A percentile compares a stretch with the other conserved stretches of the same genome.
phyloP scores from a whole-genome alignment of 805 yeast species.

The Lachancea sp. region DNA sequence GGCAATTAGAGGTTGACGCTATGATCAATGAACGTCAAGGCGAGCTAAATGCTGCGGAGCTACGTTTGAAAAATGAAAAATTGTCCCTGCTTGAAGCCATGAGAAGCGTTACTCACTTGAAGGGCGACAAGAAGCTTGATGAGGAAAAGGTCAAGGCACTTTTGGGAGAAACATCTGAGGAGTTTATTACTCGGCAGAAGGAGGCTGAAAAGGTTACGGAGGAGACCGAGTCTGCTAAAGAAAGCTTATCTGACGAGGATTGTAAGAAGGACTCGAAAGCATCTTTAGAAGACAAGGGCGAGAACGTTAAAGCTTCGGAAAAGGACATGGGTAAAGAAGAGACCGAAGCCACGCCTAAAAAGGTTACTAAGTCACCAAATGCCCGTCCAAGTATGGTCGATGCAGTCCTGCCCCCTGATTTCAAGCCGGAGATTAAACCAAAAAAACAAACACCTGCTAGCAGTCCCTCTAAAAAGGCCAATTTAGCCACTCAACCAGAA shows the following conservation, averaged over 20 bases:
- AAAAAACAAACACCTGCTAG: background rate
- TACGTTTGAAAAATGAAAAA: conserved; percentile 35
- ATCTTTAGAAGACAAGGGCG: background rate
- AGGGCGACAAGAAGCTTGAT: conserved; percentile 27
- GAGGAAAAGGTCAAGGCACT: conserved; percentile 29
- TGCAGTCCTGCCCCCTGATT: conserved; percentile 8
- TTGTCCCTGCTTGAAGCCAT: conserved; percentile 32
- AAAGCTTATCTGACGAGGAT: background rate
- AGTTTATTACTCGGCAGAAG: conserved; percentile 20
- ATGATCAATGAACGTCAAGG: conserved; percentile 34
- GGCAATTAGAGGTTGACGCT: conserved; percentile 35
- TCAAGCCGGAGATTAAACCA: conserved; percentile 3
- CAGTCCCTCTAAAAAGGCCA: background rate
- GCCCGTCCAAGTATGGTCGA: conserved; percentile 9
- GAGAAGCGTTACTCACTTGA: conserved; percentile 37
- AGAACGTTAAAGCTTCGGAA: background rate
- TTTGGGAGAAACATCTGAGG: conserved; percentile 29
- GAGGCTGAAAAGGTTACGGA: conserved; percentile 1
- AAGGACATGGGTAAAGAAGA: background rate
- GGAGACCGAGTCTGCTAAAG: background rate
- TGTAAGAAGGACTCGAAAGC: conserved; percentile 1
- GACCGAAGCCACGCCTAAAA: background rate
- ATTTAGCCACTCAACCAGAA: background rate
- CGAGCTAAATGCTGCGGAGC: conserved; percentile 31
- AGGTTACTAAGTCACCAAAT: background rate